Percentiles rank a stretch among this genome's conserved stretches.
These are phyloP conservation scores for Penicillium soppii DNA, from an alignment of 495 filamentous ascomycete genomes.

Conservation along the genomic window DNA sequence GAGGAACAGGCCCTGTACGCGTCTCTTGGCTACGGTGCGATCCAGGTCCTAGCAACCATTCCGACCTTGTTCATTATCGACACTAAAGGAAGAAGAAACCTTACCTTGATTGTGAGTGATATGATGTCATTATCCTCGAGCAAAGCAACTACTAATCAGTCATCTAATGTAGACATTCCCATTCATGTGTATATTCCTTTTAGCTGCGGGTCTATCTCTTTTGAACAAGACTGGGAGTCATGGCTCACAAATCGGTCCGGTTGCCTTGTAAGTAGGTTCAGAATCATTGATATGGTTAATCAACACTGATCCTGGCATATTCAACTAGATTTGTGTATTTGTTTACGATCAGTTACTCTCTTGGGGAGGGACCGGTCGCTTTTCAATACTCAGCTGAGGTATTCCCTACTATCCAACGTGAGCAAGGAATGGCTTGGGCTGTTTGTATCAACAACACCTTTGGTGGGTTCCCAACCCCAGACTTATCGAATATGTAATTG, in stretches of 20 bases:
- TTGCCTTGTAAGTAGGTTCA: conserved; percentile 26
- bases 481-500: background rate
- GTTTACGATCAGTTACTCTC: conserved; percentile 43
- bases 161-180: conserved; percentile 73
- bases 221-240: conserved; percentile 28
- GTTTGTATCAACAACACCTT: conserved; percentile 50
- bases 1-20: conserved; percentile 64
- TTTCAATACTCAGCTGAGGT: conserved; percentile 54
- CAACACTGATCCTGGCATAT: background rate
- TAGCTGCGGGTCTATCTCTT: conserved; percentile 65
- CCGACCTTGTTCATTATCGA: conserved; percentile 70
- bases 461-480: conserved; percentile 16
- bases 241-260: conserved; percentile 23
- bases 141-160: conserved; percentile 14
- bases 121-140: background rate
- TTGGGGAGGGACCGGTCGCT: conserved; percentile 51
- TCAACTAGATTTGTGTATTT: conserved; percentile 39
- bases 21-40: conserved; percentile 57
- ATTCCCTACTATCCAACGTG: conserved; percentile 47
- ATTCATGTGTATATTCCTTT: conserved; percentile 68
- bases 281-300: background rate
- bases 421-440: conserved; percentile 47
- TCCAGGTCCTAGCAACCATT: conserved; percentile 72
- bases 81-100: conserved; percentile 71
- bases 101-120: conserved; percentile 40